Conservation (phyloP, 2,329 filamentous ascomycete species). For the Pseudopithomyces maydicus region DNA sequence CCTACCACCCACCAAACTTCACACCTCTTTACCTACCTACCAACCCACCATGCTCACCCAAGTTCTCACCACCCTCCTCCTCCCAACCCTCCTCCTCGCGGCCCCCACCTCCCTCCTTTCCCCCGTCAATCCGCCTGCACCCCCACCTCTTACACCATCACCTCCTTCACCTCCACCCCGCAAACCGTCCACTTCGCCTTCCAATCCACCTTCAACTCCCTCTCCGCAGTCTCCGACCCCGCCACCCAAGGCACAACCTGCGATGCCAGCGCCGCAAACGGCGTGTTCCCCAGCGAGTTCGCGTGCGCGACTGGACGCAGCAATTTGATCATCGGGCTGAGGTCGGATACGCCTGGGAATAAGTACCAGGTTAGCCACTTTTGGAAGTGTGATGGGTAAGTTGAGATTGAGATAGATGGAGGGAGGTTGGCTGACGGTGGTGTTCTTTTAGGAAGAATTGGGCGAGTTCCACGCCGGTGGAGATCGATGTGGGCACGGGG, state of each 20-base stretch:
- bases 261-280: slow-evolving; percentile 16
- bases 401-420: background rate
- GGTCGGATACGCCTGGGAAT: slow-evolving; percentile 12
- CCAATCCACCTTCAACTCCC: slow-evolving; percentile 22
- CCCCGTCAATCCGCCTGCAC: slow-evolving; percentile 20
- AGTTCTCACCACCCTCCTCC: slow-evolving; percentile 19
- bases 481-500: background rate
- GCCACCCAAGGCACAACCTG: slow-evolving; percentile 24
- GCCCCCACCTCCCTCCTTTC: slow-evolving; percentile 17
- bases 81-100: slow-evolving; percentile 24
- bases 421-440: background rate
- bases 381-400: slow-evolving; percentile 37
- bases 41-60: slow-evolving; percentile 16
- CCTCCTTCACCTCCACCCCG: slow-evolving; percentile 23
- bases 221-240: slow-evolving; percentile 22
- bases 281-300: slow-evolving; percentile 24
- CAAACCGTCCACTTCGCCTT: slow-evolving; percentile 31
- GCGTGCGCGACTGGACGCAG: slow-evolving; percentile 24
- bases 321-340: slow-evolving; percentile 28
- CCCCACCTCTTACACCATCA: slow-evolving; percentile 32
- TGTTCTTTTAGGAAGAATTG: background rate
- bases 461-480: slow-evolving; percentile 6
- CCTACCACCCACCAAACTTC: too few species aligned
- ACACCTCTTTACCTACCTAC: background rate
- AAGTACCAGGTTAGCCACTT: slow-evolving; percentile 34